A percentile compares a stretch with the other conserved stretches of the same genome.
Evolutionary conservation across 2,329 filamentous ascomycete species (phyloP).

Genomic region (Chrysoporthe puriensis): DNA sequence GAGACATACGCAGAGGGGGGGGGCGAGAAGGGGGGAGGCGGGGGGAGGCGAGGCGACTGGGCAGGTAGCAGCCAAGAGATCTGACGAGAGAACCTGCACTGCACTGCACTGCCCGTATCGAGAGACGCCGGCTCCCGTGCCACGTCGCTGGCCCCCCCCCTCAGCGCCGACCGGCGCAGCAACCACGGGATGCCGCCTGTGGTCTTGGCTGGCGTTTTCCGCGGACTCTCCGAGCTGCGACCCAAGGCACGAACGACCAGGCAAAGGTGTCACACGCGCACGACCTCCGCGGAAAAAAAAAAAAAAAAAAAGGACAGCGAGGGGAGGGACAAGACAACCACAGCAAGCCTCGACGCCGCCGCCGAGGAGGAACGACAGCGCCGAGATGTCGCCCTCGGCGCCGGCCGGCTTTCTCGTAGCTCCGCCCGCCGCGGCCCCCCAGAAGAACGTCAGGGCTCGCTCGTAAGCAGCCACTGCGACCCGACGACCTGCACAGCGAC

Average conservation of each 20-base stretch:
- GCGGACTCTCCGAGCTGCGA: too few relatives aligned
- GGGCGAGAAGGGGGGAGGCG: neutral
- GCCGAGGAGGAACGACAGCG: neutral
- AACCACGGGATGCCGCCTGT: too few relatives aligned
- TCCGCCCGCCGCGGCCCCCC: neutral
- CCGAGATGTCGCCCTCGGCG: neutral
- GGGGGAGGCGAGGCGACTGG: neutral
- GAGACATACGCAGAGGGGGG: too few relatives aligned
- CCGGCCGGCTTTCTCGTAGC: conserved; percentile 6
- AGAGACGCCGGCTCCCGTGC: neutral
- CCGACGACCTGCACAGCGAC: neutral
- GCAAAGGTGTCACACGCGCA: too few relatives aligned
- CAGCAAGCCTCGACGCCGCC: neutral
- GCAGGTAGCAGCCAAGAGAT: neutral
- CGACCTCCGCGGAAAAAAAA: too few relatives aligned
- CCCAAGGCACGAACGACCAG: too few relatives aligned
- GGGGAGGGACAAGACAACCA: too few relatives aligned
- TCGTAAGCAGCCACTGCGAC: neutral
- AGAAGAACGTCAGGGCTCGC: neutral
- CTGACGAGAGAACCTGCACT: neutral
- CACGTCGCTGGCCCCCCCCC: too few relatives aligned
- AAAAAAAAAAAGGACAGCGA: too few relatives aligned
- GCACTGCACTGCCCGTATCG: neutral
- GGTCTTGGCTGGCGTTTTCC: too few relatives aligned
- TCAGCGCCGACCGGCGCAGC: too few relatives aligned